Conservation (phyloP, 768 basidiomycete species). For the Russula brevipes region DNA sequence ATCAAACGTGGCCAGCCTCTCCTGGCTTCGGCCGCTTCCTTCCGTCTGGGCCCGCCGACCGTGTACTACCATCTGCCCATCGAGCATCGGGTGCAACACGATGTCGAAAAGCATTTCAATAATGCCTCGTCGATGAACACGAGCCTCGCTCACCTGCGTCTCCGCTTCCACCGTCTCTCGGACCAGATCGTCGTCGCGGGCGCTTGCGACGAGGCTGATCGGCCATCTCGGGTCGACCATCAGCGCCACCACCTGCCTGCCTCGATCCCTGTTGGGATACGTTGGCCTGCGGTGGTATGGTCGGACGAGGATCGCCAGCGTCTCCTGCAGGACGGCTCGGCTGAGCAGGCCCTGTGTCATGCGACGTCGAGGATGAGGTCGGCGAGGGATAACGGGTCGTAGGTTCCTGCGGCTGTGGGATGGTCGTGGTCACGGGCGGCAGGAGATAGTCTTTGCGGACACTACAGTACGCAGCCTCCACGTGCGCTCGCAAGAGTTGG, state of each 20-base stretch:
- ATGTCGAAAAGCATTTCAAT: neutral
- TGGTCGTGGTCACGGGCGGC: neutral
- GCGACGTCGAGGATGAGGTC: neutral
- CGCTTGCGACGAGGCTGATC: neutral
- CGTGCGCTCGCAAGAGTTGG: neutral
- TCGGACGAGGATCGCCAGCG: neutral
- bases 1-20: neutral
- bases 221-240: neutral
- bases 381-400: neutral
- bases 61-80: too few relatives aligned
- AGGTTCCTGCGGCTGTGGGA: neutral
- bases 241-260: neutral
- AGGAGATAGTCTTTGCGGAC: neutral
- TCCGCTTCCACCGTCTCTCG: neutral
- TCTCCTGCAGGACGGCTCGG: neutral
- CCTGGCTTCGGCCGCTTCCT: neutral
- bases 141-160: neutral
- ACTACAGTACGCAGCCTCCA: neutral
- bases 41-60: neutral
- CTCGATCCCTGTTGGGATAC: neutral
- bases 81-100: neutral
- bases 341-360: neutral
- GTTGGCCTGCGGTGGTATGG: neutral
- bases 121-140: neutral
- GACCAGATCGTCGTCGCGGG: neutral